A percentile compares a stretch with the other conserved stretches of the same genome.
These are phyloP conservation scores for Cryphonectria naterciae DNA, from an alignment of 2,329 filamentous ascomycete genomes.

Conservation along the genomic window DNA sequence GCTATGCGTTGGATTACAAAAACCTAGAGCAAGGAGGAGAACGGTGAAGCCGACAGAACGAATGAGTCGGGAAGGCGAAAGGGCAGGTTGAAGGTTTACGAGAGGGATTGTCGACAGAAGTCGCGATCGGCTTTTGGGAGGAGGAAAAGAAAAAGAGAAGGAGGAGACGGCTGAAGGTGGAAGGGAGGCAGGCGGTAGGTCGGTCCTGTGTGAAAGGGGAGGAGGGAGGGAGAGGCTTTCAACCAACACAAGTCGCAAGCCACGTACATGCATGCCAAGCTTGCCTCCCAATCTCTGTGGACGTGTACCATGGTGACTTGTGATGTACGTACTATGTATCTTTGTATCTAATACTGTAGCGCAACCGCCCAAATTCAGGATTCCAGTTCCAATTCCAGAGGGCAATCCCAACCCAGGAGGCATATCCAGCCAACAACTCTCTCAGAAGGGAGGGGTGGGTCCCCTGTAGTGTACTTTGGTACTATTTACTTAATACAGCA, in stretches of 20 bases:
- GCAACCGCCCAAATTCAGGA: background rate
- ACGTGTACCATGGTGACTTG: background rate
- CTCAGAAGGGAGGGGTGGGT: background rate
- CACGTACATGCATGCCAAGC: constrained; percentile 1
- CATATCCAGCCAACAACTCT: background rate
- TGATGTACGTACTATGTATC: constrained; percentile 1
- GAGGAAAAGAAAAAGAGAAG: background rate
- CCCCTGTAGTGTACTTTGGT: background rate
- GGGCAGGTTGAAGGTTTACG: background rate
- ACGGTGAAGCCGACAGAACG: constrained; percentile 9
- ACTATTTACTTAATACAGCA: background rate
- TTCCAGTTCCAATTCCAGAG: constrained; percentile 1
- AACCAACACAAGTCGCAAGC: background rate
- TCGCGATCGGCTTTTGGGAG: background rate
- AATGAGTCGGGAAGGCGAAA: background rate
- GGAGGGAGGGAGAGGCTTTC: constrained; percentile 1
- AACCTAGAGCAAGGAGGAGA: background rate
- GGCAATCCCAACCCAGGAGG: background rate
- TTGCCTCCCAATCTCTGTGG: background rate
- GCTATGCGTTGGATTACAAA: constrained; percentile 4
- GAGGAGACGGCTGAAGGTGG: background rate
- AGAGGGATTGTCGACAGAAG: background rate
- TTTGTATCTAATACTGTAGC: background rate
- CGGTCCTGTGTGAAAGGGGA: background rate
- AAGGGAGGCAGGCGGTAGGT: background rate